These are phyloP conservation scores for Avena insularis DNA, from an alignment of 176 grass and related monocot species.

Conservation along the genomic window DNA sequence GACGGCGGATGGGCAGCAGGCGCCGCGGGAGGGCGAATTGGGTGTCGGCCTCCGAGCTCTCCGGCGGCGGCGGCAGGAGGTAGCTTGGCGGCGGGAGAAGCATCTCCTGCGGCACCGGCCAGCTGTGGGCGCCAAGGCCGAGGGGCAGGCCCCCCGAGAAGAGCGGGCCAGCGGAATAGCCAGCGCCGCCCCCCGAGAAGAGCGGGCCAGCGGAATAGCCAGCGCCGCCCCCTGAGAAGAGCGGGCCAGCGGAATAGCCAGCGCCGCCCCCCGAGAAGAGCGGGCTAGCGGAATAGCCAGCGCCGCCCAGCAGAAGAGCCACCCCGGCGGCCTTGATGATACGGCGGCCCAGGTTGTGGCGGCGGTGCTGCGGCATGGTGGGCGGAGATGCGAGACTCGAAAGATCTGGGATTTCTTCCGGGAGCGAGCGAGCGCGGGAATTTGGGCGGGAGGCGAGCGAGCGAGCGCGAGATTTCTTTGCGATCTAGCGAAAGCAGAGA, in stretches of 20 bases:
- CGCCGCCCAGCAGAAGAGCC: background rate
- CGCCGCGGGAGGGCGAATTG: background rate
- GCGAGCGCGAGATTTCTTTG: too few species aligned
- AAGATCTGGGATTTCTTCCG: too few species aligned
- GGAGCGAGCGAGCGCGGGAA: too few species aligned
- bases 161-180: background rate
- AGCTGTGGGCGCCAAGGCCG: background rate
- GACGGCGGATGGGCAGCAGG: background rate
- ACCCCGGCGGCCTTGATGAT: background rate
- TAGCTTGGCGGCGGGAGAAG: background rate
- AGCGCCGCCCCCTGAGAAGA: background rate
- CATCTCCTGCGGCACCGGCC: background rate
- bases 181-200: background rate
- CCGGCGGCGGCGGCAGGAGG: background rate
- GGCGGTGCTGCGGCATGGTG: background rate
- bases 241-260: background rate
- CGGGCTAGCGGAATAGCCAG: background rate
- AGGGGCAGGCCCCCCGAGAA: background rate
- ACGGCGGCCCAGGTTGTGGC: background rate
- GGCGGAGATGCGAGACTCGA: background rate
- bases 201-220: background rate
- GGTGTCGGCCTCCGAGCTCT: background rate
- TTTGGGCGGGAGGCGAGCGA: too few species aligned
- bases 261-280: background rate
- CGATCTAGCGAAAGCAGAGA: too few species aligned